These are phyloP conservation scores for Ceratonia siliqua DNA, from an alignment of 306 rosid species.

Conservation along the genomic window DNA sequence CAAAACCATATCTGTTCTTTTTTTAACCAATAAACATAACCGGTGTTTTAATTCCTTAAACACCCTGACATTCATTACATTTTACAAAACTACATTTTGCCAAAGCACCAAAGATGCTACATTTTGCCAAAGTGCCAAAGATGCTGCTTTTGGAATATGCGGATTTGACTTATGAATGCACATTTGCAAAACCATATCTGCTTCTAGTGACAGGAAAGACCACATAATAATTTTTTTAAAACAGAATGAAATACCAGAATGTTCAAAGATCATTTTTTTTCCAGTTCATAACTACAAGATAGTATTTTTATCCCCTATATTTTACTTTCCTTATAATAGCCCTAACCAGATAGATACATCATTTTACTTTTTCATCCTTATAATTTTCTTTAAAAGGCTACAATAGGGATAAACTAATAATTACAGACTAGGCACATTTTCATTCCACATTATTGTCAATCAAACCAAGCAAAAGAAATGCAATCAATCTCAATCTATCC, in stretches of 20 bases:
- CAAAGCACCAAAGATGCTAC: too few relatives aligned
- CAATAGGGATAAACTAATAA: not conserved
- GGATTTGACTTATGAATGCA: too few relatives aligned
- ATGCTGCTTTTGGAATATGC: too few relatives aligned
- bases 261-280: conserved; percentile 5
- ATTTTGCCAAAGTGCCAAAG: too few relatives aligned
- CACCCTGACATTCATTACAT: too few relatives aligned
- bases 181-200: too few relatives aligned
- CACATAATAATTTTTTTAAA: too few relatives aligned
- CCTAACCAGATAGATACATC: not conserved
- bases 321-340: not conserved
- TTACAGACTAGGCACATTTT: conserved; percentile 1
- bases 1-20: not conserved
- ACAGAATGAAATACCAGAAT: conserved; percentile 5
- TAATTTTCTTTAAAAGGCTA: not conserved
- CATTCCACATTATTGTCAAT: not conserved
- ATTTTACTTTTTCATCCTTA: conserved; percentile 6
- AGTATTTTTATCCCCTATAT: conserved; percentile 1
- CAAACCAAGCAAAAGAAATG: not conserved
- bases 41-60: too few relatives aligned
- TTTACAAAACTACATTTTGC: too few relatives aligned
- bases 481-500: not conserved
- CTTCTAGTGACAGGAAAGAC: too few relatives aligned
- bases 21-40: too few relatives aligned
- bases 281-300: not conserved